These are phyloP conservation scores for Fusarium annulatum DNA, from an alignment of 2,329 filamentous ascomycete genomes.

Conservation along the genomic window DNA sequence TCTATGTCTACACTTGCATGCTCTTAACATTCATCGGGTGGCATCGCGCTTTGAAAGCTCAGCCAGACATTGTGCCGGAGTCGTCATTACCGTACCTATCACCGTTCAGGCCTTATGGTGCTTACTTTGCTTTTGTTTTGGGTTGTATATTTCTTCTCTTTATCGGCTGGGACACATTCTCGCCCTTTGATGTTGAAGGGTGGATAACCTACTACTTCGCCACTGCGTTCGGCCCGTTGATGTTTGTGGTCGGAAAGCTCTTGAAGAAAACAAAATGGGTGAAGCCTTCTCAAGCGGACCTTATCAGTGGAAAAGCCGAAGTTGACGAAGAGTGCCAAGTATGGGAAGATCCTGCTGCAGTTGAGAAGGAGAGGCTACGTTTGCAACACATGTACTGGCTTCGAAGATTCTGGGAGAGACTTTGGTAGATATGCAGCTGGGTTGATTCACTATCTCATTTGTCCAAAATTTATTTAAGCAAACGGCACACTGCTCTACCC, in stretches of 20 bases:
- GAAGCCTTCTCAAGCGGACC: not conserved
- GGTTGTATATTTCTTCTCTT: not conserved
- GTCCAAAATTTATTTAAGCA: no score
- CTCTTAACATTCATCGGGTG: not conserved
- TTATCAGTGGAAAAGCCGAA: not conserved
- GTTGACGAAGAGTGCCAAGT: not conserved
- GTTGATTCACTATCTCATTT: not conserved
- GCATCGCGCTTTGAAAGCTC: not conserved
- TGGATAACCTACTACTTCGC: not conserved
- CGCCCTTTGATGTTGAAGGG: not conserved
- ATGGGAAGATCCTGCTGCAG: not conserved
- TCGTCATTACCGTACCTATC: not conserved
- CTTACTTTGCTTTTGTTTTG: not conserved
- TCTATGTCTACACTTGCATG: not conserved
- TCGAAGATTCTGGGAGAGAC: not conserved
- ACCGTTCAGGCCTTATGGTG: not conserved
- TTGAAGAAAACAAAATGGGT: not conserved
- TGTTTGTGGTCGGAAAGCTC: not conserved
- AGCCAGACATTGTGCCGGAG: not conserved
- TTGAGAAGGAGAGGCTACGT: not conserved
- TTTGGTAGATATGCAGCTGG: not conserved
- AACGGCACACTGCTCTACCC: fast-evolving
- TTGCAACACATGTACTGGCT: not conserved
- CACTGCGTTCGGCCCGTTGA: not conserved
- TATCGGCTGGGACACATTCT: not conserved